phyloP scores from a whole-genome alignment of 257 asterid species.

The Capsicum pubescens region DNA sequence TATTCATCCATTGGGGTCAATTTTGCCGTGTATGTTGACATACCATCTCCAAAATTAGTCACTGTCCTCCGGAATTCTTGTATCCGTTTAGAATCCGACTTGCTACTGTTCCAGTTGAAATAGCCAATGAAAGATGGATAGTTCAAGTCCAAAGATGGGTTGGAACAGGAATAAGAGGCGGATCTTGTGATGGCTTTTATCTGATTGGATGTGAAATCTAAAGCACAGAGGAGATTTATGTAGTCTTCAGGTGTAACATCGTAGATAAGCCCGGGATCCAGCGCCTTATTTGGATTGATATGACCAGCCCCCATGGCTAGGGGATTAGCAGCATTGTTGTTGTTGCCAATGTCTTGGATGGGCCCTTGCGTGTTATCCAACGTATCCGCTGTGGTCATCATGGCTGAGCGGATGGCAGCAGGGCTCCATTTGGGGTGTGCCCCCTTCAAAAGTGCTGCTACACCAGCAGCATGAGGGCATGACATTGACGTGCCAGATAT shows the following conservation, averaged over 20 bases:
- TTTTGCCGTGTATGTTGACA: slow-evolving; percentile 44
- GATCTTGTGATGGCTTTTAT: slow-evolving; percentile 54
- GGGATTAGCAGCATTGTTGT: slow-evolving; percentile 49
- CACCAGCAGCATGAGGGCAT: slow-evolving; percentile 73
- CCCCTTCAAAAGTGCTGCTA: slow-evolving; percentile 61
- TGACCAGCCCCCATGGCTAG: slow-evolving; percentile 76
- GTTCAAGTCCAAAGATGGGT: slow-evolving; percentile 61
- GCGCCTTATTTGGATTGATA: slow-evolving; percentile 63
- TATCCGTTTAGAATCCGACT: neutral
- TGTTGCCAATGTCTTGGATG: slow-evolving; percentile 48
- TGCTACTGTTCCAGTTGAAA: slow-evolving; percentile 33
- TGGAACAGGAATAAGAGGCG: slow-evolving; percentile 47
- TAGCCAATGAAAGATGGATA: slow-evolving; percentile 75
- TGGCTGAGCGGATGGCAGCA: slow-evolving; percentile 68
- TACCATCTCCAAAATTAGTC: slow-evolving; percentile 60
- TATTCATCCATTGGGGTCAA: slow-evolving; percentile 45
- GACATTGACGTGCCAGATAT: slow-evolving; percentile 81
- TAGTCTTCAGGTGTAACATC: slow-evolving; percentile 51
- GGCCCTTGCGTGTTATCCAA: slow-evolving; percentile 53
- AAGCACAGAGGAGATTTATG: slow-evolving; percentile 51
- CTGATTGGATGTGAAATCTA: slow-evolving; percentile 49
- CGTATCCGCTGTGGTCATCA: slow-evolving; percentile 65
- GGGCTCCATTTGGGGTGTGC: slow-evolving; percentile 69
- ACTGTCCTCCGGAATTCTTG: slow-evolving; percentile 60
- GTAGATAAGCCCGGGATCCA: slow-evolving; percentile 69